These are phyloP conservation scores for Ogataea hybrid DNA, from an alignment of 1,139 yeast genomes.

Conservation along the genomic window DNA sequence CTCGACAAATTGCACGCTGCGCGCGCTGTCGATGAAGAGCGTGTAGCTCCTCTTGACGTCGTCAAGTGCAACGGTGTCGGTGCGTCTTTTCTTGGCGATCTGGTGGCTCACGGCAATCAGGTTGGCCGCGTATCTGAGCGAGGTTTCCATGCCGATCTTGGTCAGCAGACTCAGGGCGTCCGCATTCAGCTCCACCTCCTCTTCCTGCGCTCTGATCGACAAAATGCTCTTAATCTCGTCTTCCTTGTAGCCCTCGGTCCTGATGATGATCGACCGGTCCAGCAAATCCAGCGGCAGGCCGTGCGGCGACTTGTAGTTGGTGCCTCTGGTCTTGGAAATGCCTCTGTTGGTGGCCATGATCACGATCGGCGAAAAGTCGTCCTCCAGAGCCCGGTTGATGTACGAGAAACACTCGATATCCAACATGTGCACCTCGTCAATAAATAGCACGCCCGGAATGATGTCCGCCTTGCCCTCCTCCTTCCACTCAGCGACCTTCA, in stretches of 20 bases:
- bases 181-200: slow-evolving; percentile 79
- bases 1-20: slow-evolving; percentile 80
- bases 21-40: slow-evolving; percentile 80
- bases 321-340: too few species aligned
- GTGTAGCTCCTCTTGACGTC: slow-evolving; percentile 89
- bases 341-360: too few species aligned
- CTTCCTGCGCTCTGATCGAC: slow-evolving; percentile 92
- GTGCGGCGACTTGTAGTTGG: too few species aligned
- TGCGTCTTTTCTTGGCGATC: slow-evolving; percentile 78
- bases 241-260: slow-evolving; percentile 71
- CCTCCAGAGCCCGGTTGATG: too few species aligned
- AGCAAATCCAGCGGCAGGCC: too few species aligned
- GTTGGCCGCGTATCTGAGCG: slow-evolving; percentile 90
- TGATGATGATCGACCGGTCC: slow-evolving; percentile 91
- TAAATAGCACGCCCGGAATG: too few species aligned
- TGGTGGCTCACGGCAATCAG: slow-evolving; percentile 87
- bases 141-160: slow-evolving; percentile 92
- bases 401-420: too few species aligned
- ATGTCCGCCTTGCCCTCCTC: too few species aligned
- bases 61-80: slow-evolving; percentile 64
- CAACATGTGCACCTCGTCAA: too few species aligned
- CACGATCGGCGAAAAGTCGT: too few species aligned
- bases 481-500: too few species aligned
- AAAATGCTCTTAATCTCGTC: slow-evolving; percentile 86
- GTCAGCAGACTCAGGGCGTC: slow-evolving; percentile 91